These are phyloP conservation scores for Zopfia rhizophila DNA, from an alignment of 2,329 filamentous ascomycete genomes.

Conservation along the genomic window DNA sequence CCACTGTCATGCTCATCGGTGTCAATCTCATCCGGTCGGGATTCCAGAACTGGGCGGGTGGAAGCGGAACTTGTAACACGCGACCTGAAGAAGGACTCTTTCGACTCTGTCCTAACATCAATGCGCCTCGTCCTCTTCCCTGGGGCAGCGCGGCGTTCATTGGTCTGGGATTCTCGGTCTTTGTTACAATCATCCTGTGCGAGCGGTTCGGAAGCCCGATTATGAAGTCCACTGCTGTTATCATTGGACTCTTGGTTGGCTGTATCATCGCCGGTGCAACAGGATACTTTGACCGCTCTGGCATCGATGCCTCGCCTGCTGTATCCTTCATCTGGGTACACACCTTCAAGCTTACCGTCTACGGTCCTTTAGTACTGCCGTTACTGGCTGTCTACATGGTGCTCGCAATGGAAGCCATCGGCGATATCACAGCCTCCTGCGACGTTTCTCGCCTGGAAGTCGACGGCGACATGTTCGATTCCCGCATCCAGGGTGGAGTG, in stretches of 20 bases:
- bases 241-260: conserved; percentile 77
- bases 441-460: conserved; percentile 82
- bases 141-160: conserved; percentile 85
- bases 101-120: conserved; percentile 68
- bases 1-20: conserved; percentile 76
- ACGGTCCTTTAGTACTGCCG: conserved; percentile 78
- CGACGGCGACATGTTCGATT: conserved; percentile 76
- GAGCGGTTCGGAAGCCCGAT: conserved; percentile 85
- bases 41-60: conserved; percentile 82
- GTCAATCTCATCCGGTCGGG: conserved; percentile 76
- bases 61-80: conserved; percentile 68
- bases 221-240: conserved; percentile 83
- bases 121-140: conserved; percentile 74
- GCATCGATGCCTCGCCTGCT: conserved; percentile 76
- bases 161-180: conserved; percentile 82
- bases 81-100: conserved; percentile 63
- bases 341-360: conserved; percentile 77
- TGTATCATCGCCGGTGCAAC: conserved; percentile 82
- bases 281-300: conserved; percentile 80
- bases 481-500: conserved; percentile 80
- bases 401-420: conserved; percentile 81
- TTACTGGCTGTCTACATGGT: conserved; percentile 72
- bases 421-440: conserved; percentile 83
- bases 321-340: conserved; percentile 83
- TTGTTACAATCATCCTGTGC: conserved; percentile 80